phyloP scores from a whole-genome alignment of 2,329 filamentous ascomycete species.

The Sphaceloma murrayae region DNA sequence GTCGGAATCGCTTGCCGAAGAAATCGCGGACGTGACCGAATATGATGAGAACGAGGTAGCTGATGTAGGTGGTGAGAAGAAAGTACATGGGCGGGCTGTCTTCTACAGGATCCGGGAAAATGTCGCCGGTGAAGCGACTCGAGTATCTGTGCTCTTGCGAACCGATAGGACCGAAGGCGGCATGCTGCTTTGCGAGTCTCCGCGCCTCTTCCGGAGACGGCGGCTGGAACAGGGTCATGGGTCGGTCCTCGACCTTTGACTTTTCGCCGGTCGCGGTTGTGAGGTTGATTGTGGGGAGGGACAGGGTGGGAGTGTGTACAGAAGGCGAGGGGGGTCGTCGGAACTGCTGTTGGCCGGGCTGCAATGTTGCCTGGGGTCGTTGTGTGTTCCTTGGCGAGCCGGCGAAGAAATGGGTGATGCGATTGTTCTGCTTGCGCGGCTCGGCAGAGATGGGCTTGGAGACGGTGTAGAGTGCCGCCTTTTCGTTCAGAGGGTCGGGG shows the following conservation, averaged over 20 bases:
- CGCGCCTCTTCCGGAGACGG: conserved; percentile 75
- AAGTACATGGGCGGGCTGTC: conserved; percentile 97
- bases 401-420: conserved; percentile 24
- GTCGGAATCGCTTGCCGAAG: conserved; percentile 90
- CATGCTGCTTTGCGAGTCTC: conserved; percentile 65
- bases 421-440: conserved; percentile 20
- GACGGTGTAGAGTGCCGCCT: conserved; percentile 35
- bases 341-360: conserved; percentile 44
- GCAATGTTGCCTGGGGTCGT: conserved; percentile 31
- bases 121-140: conserved; percentile 73
- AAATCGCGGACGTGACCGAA: conserved; percentile 95
- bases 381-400: conserved; percentile 23
- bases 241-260: conserved; percentile 60
- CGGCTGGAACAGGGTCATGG: conserved; percentile 78
- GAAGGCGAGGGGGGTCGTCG: conserved; percentile 50
- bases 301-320: conserved; percentile 62
- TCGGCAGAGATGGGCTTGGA: conserved; percentile 16
- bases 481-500: conserved; percentile 45
- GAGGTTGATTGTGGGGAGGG: conserved; percentile 82
- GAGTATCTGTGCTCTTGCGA: conserved; percentile 77
- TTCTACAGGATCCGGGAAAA: conserved; percentile 73
- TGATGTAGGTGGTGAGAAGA: conserved; percentile 95
- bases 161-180: conserved; percentile 81
- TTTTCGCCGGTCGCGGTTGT: conserved; percentile 75
- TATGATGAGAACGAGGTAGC: conserved; percentile 89